Base-by-base conservation (phyloP, 331 rosid genomes). In the Saraca asoca region DNA sequence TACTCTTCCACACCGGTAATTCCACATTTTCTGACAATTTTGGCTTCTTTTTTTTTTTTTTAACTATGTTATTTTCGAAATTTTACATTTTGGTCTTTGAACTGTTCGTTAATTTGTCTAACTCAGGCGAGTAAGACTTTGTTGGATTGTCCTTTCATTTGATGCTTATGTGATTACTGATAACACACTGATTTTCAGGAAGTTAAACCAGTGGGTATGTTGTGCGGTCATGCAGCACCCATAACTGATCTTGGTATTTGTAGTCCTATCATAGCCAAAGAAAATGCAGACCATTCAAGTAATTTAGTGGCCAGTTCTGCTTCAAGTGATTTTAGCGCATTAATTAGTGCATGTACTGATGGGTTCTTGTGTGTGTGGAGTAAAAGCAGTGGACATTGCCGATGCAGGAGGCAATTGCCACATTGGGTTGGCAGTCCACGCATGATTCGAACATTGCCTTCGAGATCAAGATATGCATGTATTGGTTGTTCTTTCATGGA, bases 321-420 rank as follows among this genome's bases (percentile, higher is more conserved):
- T 64, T 57, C 80, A 45, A 66, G 58, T 54, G 60, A 34, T 73
- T 75, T 59, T 65, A 76, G 79, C 69, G 96, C 95, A 4, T 76
- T 93, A 70, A 76, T 93, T 18, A 93, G 98, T 75, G 96, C 87
- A 3, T 87, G 96, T 71, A 76, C 78, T 56, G 97, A 93, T 82
- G 96, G 97, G 50, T 85, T 93, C 74, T 71, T 93, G 80, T 93
- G 97, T 75, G 93, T 93, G 43, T 90, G 97, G 98, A 93, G 97
- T 71, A 85, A 84, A 71, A 76, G 87, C 70, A 90, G 97, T 56
- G 96, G 95, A 7, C 98, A 88, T 66, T 93, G 98, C 74, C 82
- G 97, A 55, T 82, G 92, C 54, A 72, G 97, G 79, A 77, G 95
- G 77, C 87, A 83, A 82, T 68, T 93, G 72, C 98, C 98, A 0